Evolutionary conservation across 345 rosid species (phyloP).

Genomic region (Dimocarpus longan): DNA sequence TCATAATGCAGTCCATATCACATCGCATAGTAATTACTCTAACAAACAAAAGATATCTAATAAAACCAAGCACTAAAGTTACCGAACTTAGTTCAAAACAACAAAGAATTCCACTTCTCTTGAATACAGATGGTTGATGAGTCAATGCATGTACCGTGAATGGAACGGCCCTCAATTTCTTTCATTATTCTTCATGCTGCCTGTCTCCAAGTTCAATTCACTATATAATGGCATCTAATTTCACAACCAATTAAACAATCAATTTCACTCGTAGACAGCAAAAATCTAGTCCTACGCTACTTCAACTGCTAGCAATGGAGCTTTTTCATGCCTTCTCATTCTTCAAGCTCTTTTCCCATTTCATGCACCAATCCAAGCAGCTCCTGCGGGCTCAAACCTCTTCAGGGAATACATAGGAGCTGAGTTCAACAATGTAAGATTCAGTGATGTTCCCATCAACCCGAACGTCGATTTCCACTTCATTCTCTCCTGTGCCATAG

Average conservation of each 20-base stretch:
- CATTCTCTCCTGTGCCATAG: conserved; percentile 48
- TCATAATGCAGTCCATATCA: too few relatives aligned
- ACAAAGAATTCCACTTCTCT: too few relatives aligned
- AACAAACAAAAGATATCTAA: too few relatives aligned
- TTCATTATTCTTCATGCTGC: not conserved
- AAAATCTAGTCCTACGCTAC: not conserved
- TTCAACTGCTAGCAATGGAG: conserved; percentile 15
- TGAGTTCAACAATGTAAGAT: conserved; percentile 31
- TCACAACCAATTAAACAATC: not conserved
- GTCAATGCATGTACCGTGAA: too few relatives aligned
- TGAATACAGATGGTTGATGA: too few relatives aligned
- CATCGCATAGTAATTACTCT: too few relatives aligned
- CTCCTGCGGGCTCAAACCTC: conserved; percentile 36
- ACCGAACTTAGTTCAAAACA: too few relatives aligned
- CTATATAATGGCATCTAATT: conserved; percentile 9
- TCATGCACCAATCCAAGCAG: conserved; percentile 6
- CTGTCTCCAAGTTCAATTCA: not conserved
- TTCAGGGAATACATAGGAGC: conserved; percentile 49
- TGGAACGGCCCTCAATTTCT: not conserved
- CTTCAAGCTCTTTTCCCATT: conserved; percentile 19
- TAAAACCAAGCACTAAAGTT: too few relatives aligned
- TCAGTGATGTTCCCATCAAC: conserved; percentile 41
- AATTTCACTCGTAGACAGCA: not conserved
- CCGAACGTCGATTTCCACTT: conserved; percentile 40
- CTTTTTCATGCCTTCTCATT: conserved; percentile 19